phyloP scores from a whole-genome alignment of 768 basidiomycete species.

The Suillus lakei region DNA sequence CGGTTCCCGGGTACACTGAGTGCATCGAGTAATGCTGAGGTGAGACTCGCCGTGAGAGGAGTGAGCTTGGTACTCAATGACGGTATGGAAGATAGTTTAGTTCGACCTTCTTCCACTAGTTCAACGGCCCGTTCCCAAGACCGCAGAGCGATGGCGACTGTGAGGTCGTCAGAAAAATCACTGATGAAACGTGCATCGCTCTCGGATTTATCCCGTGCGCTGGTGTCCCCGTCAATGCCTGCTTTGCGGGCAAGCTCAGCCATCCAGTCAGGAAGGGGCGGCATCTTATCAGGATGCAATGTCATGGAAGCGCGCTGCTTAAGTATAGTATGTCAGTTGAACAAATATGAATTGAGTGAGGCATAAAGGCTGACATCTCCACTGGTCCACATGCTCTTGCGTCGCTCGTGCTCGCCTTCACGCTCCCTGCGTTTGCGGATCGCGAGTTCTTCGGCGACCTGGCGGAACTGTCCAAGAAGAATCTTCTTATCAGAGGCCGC shows the following conservation, averaged over 20 bases:
- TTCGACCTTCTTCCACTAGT: constrained; percentile 83
- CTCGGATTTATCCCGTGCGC: constrained; percentile 76
- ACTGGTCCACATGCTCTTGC: constrained; percentile 73
- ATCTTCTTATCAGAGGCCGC: constrained; percentile 82
- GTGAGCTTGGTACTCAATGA: constrained; percentile 62
- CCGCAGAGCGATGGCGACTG: constrained; percentile 87
- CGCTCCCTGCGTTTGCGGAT: constrained; percentile 91
- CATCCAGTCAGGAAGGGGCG: constrained; percentile 80
- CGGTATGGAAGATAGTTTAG: constrained; percentile 61
- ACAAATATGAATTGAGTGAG: neutral
- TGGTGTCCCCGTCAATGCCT: constrained; percentile 44
- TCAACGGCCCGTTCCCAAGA: constrained; percentile 89
- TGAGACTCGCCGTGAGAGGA: constrained; percentile 68
- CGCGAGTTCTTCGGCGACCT: constrained; percentile 90
- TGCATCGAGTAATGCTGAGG: constrained; percentile 69
- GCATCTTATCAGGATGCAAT: constrained; percentile 45
- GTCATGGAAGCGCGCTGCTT: constrained; percentile 38
- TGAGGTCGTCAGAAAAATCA: constrained; percentile 91
- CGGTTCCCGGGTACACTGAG: constrained; percentile 78
- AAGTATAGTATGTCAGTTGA: constrained; percentile 1
- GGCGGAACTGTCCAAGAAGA: constrained; percentile 83
- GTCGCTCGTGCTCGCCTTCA: constrained; percentile 89
- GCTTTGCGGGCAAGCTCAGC: constrained; percentile 64
- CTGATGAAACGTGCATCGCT: constrained; percentile 85
- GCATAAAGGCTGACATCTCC: constrained; percentile 41